Evolutionary conservation across 805 yeast species (phyloP).

Genomic region (fission yeast (Schizosaccharomyces pombe)): DNA sequence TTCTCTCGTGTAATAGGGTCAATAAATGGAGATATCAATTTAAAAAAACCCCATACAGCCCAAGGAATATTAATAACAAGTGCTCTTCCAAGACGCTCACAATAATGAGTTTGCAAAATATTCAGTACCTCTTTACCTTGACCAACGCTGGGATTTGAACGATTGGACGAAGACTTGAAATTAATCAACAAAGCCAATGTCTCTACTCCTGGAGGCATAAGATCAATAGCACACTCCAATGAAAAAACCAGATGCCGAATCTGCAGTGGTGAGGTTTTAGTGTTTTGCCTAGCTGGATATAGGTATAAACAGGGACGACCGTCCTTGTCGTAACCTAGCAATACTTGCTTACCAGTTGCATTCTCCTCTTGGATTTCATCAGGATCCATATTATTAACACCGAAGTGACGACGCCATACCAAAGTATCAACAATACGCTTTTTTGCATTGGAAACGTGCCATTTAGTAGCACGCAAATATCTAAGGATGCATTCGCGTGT

Average conservation of each 20-base stretch:
- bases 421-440: conserved; percentile 53
- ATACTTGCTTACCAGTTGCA: conserved; percentile 78
- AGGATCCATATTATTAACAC: conserved; percentile 27
- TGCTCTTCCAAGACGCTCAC: conserved; percentile 88
- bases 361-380: conserved; percentile 21
- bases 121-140: conserved; percentile 80
- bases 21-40: conserved; percentile 80
- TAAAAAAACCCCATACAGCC: conserved; percentile 78
- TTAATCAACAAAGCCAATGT: conserved; percentile 77
- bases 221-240: conserved; percentile 79
- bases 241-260: conserved; percentile 87
- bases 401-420: conserved; percentile 88
- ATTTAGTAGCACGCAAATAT: conserved; percentile 80
- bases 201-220: conserved; percentile 93
- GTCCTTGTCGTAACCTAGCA: conserved; percentile 74
- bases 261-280: conserved; percentile 69
- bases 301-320: conserved; percentile 79
- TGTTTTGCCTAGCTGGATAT: conserved; percentile 88
- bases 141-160: conserved; percentile 69
- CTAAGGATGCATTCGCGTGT: conserved; percentile 78
- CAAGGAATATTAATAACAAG: conserved; percentile 80
- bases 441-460: conserved; percentile 52
- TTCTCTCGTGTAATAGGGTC: conserved; percentile 90
- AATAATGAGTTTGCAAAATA: conserved; percentile 89
- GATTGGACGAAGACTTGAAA: conserved; percentile 54